Evolutionary conservation across 2,329 filamentous ascomycete species (phyloP), one percentile per base, ranked within the genome.

Genomic region (Fragosphaeria purpurea): DNA sequence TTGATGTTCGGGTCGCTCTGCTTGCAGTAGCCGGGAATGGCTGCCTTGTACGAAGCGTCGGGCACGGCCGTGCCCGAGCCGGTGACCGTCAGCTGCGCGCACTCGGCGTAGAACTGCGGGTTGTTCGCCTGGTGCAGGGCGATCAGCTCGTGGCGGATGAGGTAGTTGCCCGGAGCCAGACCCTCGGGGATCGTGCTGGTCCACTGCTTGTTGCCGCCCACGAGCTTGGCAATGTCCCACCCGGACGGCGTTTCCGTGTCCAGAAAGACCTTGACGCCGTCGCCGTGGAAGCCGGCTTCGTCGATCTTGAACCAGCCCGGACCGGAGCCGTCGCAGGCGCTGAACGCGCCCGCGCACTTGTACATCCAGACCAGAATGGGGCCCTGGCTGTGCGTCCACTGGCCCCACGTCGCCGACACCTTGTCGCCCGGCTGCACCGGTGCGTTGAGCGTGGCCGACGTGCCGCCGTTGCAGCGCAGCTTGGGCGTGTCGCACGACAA

Each of bases 261-360:
- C 45, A 62, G 55, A 54, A 61, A 62, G 34, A 60, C 56, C 47
- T 56, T 58, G 50, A 47, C 49, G 53, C 57, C 52, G 49, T 57
- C 57, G 30, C 58, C 59, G 45, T 55, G 52, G 55, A 62, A 59
- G 44, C 62, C 76, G 60, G 69, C 67, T 59, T 79, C 68, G 57
- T 76, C 73, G 55, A 80, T 77, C 68, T 79, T 79, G 70, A 79
- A 80, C 76, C 76, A 80, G 48, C 68, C 67, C 57, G 71, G 68
- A 34, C 71, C 69, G 46, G 70, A 72, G 39, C 77, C 76, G 53
- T 75, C 70, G 59, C 75, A 79, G 38, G 67, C 61, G 10, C 62
- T 63, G 61, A 77, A 76, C 46, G 66, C 69, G 38, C 67, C 66
- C 4, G 71, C 61, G 61, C 76, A 79, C 53, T 75, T 71, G 66